Evolutionary conservation across 163 green algal genomes (phyloP), one percentile per base, ranked within the genome.

Genomic region (Picocystis sp.): DNA sequence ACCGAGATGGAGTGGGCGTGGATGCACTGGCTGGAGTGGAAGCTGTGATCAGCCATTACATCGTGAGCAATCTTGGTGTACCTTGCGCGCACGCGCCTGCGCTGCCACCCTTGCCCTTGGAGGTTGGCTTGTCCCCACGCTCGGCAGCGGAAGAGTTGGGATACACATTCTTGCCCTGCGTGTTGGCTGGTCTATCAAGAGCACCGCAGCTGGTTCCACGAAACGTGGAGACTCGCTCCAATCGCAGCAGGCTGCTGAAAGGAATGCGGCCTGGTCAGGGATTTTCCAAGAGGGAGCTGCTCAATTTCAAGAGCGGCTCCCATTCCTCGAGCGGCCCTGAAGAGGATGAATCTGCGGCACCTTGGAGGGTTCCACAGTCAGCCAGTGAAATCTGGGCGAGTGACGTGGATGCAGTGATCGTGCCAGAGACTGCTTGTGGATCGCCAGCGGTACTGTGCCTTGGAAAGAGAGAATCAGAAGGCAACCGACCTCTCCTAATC

Each of bases 21-120:
- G 53, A 65, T 41, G 55, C 57, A 50, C 61, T 68, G 23, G 59
- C 61, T 6, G 60, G 60, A n/a, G 60, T 68, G 48, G 59, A 68
- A 52, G 60, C 60, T 14, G 60, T 68, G 15, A 68, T 68, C 60
- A 72, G 61, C 47, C 60, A 68, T 58, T 52, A 41, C 12, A 50
- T 68, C 5, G 60, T 71, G 22, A 11, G 48, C 51, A 9, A 24
- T 33, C 52, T 68, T 21, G 23, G 64, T 14, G 17, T 68, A 10
- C 60, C 60, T 9, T 72, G 52, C 22, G 60, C 60, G 35, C 60
- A 66, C 45, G 59, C 60, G 3, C 60, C 60, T 33, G 59, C 60
- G 15, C 45, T 71, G n/a, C 24, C 59, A 23, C 60, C 59, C 2
- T 17, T 68, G 14, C 17, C 61, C 2, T 45, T 70, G 24, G 25